Percentiles rank a stretch among this genome's conserved stretches.
Conservation (phyloP, 148 eudicot species). For the Nepenthes gracilis region DNA sequence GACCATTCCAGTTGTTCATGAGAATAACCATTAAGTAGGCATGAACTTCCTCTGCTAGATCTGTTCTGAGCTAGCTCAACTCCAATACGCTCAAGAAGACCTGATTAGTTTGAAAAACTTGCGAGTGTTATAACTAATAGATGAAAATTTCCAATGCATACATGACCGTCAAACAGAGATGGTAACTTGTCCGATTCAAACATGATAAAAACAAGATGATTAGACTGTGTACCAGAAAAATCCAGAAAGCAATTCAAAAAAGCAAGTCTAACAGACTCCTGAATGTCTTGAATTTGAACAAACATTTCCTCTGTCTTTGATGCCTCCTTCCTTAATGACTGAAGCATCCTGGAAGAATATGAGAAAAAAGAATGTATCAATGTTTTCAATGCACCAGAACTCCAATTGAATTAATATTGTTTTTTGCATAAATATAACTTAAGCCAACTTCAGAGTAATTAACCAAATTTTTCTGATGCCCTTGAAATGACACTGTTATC, state of each 20-base stretch:
- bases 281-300: conserved; percentile 80
- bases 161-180: neutral
- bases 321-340: conserved; percentile 58
- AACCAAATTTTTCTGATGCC: too few relatives aligned
- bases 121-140: neutral
- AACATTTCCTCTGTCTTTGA: conserved; percentile 72
- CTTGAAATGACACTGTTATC: too few relatives aligned
- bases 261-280: conserved; percentile 87
- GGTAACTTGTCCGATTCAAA: neutral
- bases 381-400: neutral
- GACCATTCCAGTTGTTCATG: conserved; percentile 31
- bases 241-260: conserved; percentile 84
- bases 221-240: conserved; percentile 64
- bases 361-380: neutral
- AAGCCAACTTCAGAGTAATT: too few relatives aligned
- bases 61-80: conserved; percentile 48
- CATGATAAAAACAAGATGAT: neutral
- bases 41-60: conserved; percentile 43
- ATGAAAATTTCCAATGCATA: neutral
- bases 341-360: conserved; percentile 60
- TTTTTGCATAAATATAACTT: too few relatives aligned
- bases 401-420: too few relatives aligned
- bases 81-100: conserved; percentile 83
- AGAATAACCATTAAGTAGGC: conserved; percentile 50
- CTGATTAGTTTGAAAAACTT: conserved; percentile 22